phyloP scores from a whole-genome alignment of 257 asterid species.

The Capsicum baccatum region DNA sequence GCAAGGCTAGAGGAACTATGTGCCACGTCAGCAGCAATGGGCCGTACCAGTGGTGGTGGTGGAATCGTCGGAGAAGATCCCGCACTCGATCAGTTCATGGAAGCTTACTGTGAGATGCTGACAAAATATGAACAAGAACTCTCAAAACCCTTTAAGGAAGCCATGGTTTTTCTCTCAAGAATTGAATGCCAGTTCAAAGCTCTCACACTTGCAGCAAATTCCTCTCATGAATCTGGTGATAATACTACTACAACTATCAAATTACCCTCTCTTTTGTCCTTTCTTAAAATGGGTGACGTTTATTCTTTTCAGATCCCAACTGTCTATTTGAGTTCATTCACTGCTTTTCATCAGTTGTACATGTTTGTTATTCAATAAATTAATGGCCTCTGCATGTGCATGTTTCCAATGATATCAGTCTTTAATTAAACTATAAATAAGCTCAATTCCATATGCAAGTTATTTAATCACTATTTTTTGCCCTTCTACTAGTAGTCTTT shows the following conservation, averaged over 20 bases:
- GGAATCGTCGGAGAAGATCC: slow-evolving; percentile 82
- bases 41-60: slow-evolving; percentile 40
- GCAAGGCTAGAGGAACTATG: slow-evolving; percentile 82
- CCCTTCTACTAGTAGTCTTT: neutral
- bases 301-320: slow-evolving; percentile 48
- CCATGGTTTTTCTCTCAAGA: slow-evolving; percentile 88
- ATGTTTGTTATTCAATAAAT: too few species aligned
- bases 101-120: slow-evolving; percentile 97
- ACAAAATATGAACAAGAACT: slow-evolving; percentile 87
- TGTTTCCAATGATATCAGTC: slow-evolving; percentile 56
- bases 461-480: slow-evolving; percentile 38
- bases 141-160: slow-evolving; percentile 90
- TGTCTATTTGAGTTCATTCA: slow-evolving; percentile 25
- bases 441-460: slow-evolving; percentile 43
- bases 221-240: slow-evolving; percentile 72
- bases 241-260: neutral
- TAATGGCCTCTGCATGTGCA: slow-evolving; percentile 55
- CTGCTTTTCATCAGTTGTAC: too few species aligned
- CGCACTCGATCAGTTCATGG: slow-evolving; percentile 95
- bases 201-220: slow-evolving; percentile 50
- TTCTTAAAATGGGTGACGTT: slow-evolving; percentile 16
- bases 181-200: slow-evolving; percentile 82
- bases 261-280: neutral
- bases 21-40: slow-evolving; percentile 58
- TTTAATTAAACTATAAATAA: slow-evolving; percentile 37